A percentile compares a stretch with the other conserved stretches of the same genome.
Conservation (phyloP, 495 filamentous ascomycete species). For the Tuber brumale region DNA sequence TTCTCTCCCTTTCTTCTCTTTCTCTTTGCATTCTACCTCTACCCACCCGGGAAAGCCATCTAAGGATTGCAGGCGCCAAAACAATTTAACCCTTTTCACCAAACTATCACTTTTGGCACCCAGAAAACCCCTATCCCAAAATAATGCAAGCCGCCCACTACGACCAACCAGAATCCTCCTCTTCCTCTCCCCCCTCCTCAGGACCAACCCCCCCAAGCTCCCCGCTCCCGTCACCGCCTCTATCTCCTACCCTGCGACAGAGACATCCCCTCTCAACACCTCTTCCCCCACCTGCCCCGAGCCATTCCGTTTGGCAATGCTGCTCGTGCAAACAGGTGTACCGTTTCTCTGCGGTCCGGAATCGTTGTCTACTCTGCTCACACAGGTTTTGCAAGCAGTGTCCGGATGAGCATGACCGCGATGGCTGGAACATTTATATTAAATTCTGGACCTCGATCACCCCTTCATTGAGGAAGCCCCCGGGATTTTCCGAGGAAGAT, state of each 20-base stretch:
- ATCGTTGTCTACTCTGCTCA: slow-evolving; percentile 39
- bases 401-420: slow-evolving; percentile 32
- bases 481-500: neutral
- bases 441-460: slow-evolving; percentile 22
- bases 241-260: neutral
- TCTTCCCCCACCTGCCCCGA: neutral
- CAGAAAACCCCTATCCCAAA: neutral
- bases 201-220: neutral
- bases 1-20: neutral
- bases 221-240: slow-evolving; percentile 11
- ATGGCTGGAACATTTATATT: slow-evolving; percentile 30
- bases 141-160: neutral
- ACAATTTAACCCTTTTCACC: neutral
- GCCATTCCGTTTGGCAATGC: slow-evolving; percentile 38
- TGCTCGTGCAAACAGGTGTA: slow-evolving; percentile 27
- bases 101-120: neutral
- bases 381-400: slow-evolving; percentile 39
- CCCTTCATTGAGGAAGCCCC: neutral
- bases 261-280: neutral
- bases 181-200: slow-evolving; percentile 2
- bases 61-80: neutral
- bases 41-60: neutral
- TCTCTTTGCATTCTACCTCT: neutral
- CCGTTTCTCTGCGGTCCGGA: slow-evolving; percentile 35
- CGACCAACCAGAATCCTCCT: slow-evolving; percentile 12